Conservation (phyloP, 768 basidiomycete species). For the Pulveroboletus ravenelii region DNA sequence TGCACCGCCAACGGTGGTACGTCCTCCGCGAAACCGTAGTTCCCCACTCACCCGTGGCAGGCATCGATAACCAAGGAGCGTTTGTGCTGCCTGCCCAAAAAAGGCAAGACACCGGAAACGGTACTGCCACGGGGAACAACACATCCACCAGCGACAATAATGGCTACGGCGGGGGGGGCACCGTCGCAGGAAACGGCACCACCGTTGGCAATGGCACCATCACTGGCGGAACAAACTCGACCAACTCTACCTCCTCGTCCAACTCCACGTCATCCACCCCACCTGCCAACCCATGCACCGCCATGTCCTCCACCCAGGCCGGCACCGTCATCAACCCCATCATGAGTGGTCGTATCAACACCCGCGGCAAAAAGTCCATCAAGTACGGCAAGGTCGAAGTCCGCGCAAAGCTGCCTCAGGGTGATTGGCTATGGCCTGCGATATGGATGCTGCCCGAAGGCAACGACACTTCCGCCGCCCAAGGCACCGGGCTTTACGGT, state of each 20-base stretch:
- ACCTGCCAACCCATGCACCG: constrained; percentile 36
- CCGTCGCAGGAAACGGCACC: constrained; percentile 1
- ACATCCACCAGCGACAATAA: neutral
- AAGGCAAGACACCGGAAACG: constrained; percentile 22
- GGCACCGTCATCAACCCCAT: constrained; percentile 47
- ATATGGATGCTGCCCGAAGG: constrained; percentile 31
- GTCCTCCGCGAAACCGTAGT: neutral
- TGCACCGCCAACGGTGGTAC: constrained; percentile 27
- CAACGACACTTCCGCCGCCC: constrained; percentile 16
- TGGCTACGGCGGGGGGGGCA: neutral
- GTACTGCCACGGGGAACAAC: neutral
- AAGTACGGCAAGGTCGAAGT: constrained; percentile 57
- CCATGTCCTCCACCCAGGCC: constrained; percentile 32
- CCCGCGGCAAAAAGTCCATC: constrained; percentile 44
- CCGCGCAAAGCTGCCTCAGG: constrained; percentile 55
- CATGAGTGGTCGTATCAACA: constrained; percentile 50
- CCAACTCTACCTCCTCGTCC: constrained; percentile 16
- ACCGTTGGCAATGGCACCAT: neutral
- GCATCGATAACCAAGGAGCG: constrained; percentile 19
- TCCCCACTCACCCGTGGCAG: constrained; percentile 8
- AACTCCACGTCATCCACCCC: constrained; percentile 20
- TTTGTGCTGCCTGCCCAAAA: constrained; percentile 18
- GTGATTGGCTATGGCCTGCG: constrained; percentile 38
- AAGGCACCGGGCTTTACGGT: constrained; percentile 24
- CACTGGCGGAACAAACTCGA: constrained; percentile 18